phyloP scores from a whole-genome alignment of 257 asterid genomes.

The Scutellaria barbata region DNA sequence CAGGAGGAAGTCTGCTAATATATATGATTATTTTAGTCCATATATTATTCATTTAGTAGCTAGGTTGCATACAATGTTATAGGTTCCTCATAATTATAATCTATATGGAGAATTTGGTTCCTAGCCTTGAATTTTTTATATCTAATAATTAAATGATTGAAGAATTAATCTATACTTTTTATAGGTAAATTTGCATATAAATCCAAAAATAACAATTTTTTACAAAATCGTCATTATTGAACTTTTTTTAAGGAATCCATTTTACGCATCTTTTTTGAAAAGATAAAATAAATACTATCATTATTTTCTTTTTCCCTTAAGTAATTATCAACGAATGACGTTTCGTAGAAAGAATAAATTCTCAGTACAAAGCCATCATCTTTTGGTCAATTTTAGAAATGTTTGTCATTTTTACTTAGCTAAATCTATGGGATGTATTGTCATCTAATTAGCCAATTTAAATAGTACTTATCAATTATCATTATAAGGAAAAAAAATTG shows the following conservation, averaged over 20 bases:
- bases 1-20: neutral
- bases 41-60: constrained; percentile 1
- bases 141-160: constrained; percentile 5
- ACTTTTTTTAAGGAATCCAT: neutral
- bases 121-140: constrained; percentile 4
- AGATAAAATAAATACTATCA: neutral
- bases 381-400: constrained; percentile 19
- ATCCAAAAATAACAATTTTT: neutral
- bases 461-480: constrained; percentile 6
- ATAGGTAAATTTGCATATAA: neutral
- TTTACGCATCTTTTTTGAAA: neutral
- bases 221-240: neutral
- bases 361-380: constrained; percentile 20
- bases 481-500: constrained; percentile 29
- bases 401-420: constrained; percentile 13
- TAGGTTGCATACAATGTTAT: constrained; percentile 16
- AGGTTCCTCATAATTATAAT: constrained; percentile 22
- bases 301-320: neutral
- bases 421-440: constrained; percentile 23
- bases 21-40: neutral
- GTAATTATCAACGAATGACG: constrained; percentile 26
- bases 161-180: neutral
- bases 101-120: constrained; percentile 4
- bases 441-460: constrained; percentile 21
- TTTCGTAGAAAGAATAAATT: constrained; percentile 30